These are phyloP conservation scores for Xerocomus nothofagi DNA, from an alignment of 1,284 basidiomycete species.

Conservation along the genomic window DNA sequence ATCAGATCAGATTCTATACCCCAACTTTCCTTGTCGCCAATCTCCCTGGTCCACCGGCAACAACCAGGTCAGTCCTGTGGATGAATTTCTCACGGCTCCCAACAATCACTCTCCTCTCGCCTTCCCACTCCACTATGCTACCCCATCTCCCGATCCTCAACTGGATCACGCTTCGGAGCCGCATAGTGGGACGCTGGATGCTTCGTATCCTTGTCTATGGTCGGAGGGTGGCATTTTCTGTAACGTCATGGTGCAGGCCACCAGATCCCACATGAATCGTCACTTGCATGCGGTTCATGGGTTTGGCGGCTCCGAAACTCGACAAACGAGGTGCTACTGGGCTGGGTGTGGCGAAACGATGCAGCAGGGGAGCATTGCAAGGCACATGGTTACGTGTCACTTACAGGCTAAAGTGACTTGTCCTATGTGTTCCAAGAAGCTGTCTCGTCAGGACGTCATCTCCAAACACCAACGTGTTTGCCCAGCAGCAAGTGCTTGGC, in stretches of 20 bases:
- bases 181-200: background rate
- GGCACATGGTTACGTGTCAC: conserved; percentile 32
- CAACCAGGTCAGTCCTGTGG: background rate
- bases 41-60: conserved; percentile 1
- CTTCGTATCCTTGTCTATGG: conserved; percentile 26
- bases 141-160: background rate
- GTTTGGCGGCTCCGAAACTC: conserved; percentile 26
- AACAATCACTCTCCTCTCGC: background rate
- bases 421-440: conserved; percentile 30
- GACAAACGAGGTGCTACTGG: conserved; percentile 24
- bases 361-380: conserved; percentile 34
- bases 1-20: background rate
- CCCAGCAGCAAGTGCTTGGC: conserved; percentile 21
- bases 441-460: conserved; percentile 31
- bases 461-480: conserved; percentile 31
- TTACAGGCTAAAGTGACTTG: conserved; percentile 32
- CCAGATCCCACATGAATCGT: conserved; percentile 29
- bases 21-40: conserved; percentile 3
- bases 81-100: conserved; percentile 1
- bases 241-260: conserved; percentile 23
- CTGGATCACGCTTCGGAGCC: conserved; percentile 1
- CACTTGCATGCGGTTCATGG: conserved; percentile 27
- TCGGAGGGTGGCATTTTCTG: conserved; percentile 14
- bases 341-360: conserved; percentile 21
- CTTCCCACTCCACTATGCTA: background rate